Evolutionary conservation across 257 asterid species (phyloP), one percentile per base, ranked within the genome.

Genomic region (Scutellaria galericulata): DNA sequence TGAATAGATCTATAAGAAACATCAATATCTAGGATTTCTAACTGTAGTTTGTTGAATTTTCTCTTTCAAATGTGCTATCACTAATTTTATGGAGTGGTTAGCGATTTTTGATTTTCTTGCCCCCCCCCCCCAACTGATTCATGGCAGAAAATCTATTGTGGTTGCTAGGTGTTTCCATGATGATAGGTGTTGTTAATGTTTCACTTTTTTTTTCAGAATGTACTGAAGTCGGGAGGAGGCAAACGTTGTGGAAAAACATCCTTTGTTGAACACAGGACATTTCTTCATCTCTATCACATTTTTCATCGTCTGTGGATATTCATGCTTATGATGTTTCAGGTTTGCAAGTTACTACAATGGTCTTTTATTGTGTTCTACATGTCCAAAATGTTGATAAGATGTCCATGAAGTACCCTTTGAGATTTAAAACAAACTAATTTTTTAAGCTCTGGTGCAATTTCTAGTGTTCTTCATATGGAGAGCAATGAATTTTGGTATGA

Each of bases 251-350:
- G 98, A 9, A 94, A 94, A 80, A 87, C 96, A 78, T 94, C 99
- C 44, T 94, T 94, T 83, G 98, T 94, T 75, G 98, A 94, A 81
- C 99, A 94, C 78, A 82, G 98, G 74, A 88, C 96, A n/a, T 91
- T 87, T 85, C 92, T 94, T 74, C 99, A 94, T 87, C n/a, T n/a
- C n/a, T n/a, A n/a, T n/a, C n/a, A n/a, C n/a, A n/a, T n/a, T n/a
- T n/a, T n/a, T n/a, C n/a, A n/a, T n/a, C n/a, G n/a, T n/a, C 97
- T 94, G 46, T 94, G 99, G 99, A 87, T 94, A 77, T 94, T 94
- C 83, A 93, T 94, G 68, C 35, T 90, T 77, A 84, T 94, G 87
- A 87, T 94, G 96, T 94, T 94, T 83, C 99, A 94, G 99, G 99
- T 94, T 75, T 78, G 83, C 64, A 47, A 55, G 39, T 58, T 64